Evolutionary conservation across 345 rosid species (phyloP), one percentile per base, ranked within the genome.

Genomic region (Citrus medica): DNA sequence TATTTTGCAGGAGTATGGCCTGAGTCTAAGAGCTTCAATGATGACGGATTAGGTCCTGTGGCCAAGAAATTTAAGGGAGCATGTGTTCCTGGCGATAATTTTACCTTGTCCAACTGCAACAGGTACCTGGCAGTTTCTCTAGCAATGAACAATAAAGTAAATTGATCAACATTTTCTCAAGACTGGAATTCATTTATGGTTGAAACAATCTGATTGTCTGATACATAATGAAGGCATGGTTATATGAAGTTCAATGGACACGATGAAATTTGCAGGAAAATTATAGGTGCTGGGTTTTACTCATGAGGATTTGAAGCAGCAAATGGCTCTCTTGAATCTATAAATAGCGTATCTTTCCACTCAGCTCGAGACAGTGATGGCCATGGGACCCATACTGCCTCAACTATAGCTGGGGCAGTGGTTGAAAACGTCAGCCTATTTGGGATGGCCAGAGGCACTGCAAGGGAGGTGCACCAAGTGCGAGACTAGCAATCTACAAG

Each of bases 401-500:
- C 85, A 16, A 88, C 85, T 0, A 84, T 88, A 35, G 89, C 72
- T 0, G 93, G 90, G 59, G 68, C 78, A 8, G 13, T 71, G 6
- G 87, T 86, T 27, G 77, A 80, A 69, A 80, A 86, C 51, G 83
- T 73, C 69, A 85, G 89, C 80, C 70, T 88, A 58, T 79, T 67
- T 9, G 90, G 93, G 24, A 77, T 90, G 68, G 90, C 84, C 65
- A n/a, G 61, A 40, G 91, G 93, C 33, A 85, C 73, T 62, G 87
- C 91, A 37, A 73, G 86, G 91, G 87, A 4, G 86, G 90, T 59
- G 88, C 89, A 71, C 88, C 89, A 10, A 48, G 76, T 76, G 90
- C 89, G 7, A 84, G 86, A 56, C 88, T 86, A 30, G 88, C 88
- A 77, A 82, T 86, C 74, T 88, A 90, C 82, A 84, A 88, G 80